phyloP scores from a whole-genome alignment of 1,284 basidiomycete genomes.

The Sporisorium sorghi region DNA sequence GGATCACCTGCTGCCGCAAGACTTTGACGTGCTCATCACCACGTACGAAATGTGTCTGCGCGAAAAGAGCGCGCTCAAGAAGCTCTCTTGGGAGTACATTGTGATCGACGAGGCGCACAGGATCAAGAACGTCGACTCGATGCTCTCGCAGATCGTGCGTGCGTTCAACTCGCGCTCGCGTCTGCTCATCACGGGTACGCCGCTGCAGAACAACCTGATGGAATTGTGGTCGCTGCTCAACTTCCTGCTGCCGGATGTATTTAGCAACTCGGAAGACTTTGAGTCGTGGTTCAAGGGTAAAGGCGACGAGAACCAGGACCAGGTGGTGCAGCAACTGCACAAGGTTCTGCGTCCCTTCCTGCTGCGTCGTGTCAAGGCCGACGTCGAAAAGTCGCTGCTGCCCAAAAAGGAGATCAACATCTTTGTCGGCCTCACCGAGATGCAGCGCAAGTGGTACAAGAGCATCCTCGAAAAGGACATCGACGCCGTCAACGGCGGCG shows the following conservation, averaged over 20 bases:
- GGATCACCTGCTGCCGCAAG: constrained; percentile 81
- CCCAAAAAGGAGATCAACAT: constrained; percentile 99
- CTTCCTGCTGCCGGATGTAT: constrained; percentile 74
- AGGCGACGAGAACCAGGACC: constrained; percentile 75
- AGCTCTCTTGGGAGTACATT: constrained; percentile 98
- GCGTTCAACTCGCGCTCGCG: constrained; percentile 88
- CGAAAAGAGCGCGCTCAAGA: constrained; percentile 89
- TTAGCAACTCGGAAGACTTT: constrained; percentile 73
- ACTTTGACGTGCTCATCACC: constrained; percentile 95
- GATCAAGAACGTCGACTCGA: constrained; percentile 98
- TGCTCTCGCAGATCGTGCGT: constrained; percentile 94
- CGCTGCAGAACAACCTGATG: constrained; percentile 96
- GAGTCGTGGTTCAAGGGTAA: constrained; percentile 80
- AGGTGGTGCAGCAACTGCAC: constrained; percentile 94
- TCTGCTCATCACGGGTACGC: constrained; percentile 95
- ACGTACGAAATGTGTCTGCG: constrained; percentile 98
- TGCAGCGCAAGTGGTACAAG: constrained; percentile 92
- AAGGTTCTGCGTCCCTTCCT: constrained; percentile 96
- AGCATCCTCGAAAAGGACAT: constrained; percentile 95
- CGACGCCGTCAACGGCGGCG: constrained; percentile 85
- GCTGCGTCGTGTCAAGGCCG: constrained; percentile 91
- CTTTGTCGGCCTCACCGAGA: constrained; percentile 95
- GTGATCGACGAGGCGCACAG: constrained; percentile 98
- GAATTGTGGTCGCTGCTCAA: constrained; percentile 96
- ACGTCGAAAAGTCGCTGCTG: constrained; percentile 94